A percentile compares a stretch with the other conserved stretches of the same genome.
These are phyloP conservation scores for Ascochyta viciae-villosae DNA, from an alignment of 2,329 filamentous ascomycete genomes.

Conservation along the genomic window DNA sequence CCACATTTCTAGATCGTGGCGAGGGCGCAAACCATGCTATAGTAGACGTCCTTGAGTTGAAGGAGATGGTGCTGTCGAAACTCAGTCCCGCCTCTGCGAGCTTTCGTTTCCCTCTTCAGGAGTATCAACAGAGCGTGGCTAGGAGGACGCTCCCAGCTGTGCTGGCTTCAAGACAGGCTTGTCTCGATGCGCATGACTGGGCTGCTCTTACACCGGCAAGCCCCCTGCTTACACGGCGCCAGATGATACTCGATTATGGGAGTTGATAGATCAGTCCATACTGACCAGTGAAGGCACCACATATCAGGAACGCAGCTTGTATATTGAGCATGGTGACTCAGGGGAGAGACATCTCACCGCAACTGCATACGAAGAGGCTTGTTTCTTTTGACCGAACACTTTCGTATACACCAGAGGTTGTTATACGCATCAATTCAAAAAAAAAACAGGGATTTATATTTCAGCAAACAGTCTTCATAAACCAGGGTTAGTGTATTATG, in stretches of 20 bases:
- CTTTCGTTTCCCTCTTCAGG: not conserved
- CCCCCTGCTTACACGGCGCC: conserved; percentile 4
- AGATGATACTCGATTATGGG: conserved; percentile 8
- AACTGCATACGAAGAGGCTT: not conserved
- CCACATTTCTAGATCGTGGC: not conserved
- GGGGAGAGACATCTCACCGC: not conserved
- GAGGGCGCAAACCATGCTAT: conserved; percentile 16
- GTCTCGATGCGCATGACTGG: conserved; percentile 19
- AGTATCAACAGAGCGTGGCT: conserved; percentile 8
- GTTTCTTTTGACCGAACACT: too few relatives aligned
- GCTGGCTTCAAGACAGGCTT: conserved; percentile 12
- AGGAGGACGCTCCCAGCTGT: conserved; percentile 7
- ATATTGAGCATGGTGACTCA: not conserved
- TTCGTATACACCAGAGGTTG: too few relatives aligned
- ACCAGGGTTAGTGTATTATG: too few relatives aligned
- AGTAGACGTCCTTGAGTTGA: conserved; percentile 9
- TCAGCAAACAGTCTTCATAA: too few relatives aligned
- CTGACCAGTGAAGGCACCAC: not conserved
- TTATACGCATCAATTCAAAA: too few relatives aligned
- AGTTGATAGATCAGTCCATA: not conserved
- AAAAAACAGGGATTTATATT: too few relatives aligned
- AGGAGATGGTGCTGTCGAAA: not conserved
- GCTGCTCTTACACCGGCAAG: conserved; percentile 3
- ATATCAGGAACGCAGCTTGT: not conserved
- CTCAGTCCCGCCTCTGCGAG: not conserved